Evolutionary conservation across 495 filamentous ascomycete species (phyloP), one percentile per base, ranked within the genome.

Genomic region (Aspergillus homomorphus): DNA sequence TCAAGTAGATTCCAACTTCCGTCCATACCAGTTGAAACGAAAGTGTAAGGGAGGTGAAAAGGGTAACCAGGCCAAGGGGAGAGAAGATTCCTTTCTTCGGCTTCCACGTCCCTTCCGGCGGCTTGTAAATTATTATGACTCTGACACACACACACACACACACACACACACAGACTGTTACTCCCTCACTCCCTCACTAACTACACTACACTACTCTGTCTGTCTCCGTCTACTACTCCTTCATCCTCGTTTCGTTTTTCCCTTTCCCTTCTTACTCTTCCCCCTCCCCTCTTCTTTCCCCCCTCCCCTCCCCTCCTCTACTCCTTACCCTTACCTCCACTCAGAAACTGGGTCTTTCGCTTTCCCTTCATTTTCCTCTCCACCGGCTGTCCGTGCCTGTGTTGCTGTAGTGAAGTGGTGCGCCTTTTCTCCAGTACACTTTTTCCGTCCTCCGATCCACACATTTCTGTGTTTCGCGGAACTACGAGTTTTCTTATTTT

Each of bases 371-470:
- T 45, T 56, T 60, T 58, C 59, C 26, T 12, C 52, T 55, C 63
- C 54, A 49, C 62, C 61, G 48, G 52, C 58, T 33, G 33, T 53
- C 57, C 55, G 51, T 56, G 57, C 54, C 52, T 52, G 57, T 61
- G 59, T 63, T 61, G 61, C 58, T 61, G 61, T 24, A 63, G 56
- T 59, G 55, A 54, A 54, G 56, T 62, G 33, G 33, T 60, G 58
- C 64, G 54, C 66, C 55, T 61, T 59, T 64, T 64, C 62, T 54
- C 63, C 65, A 60, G 57, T 60, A 57, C 53, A 41, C 60, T 57
- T 66, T 58, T 62, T 53, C 59, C 61, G 58, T 51, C 51, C 33
- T 59, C 53, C 61, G 60, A 57, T 58, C 60, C 48, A 51, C 22
- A 51, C 28, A 51, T 30, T 58, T 54, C 51, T 56, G 48, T 61